These are phyloP conservation scores for Dactylis glomerata DNA, from an alignment of 176 grass and related monocot genomes.

Conservation along the genomic window DNA sequence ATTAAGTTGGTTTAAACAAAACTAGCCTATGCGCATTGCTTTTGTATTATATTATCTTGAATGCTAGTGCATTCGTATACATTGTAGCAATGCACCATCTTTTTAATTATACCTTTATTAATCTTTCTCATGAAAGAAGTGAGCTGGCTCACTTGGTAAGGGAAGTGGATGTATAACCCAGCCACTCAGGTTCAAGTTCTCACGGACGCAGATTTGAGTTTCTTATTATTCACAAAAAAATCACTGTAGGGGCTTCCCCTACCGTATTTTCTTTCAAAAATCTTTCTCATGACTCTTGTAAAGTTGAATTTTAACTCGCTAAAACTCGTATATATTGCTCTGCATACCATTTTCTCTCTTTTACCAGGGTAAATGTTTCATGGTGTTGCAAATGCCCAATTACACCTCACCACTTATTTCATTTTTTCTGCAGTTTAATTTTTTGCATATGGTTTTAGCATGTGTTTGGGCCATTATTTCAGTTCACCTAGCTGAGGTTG, in stretches of 20 bases:
- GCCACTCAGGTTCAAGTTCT: no score
- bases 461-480: slow-evolving; percentile 6
- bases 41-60: slow-evolving; percentile 1
- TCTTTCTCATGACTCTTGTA: neutral
- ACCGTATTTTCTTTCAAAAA: no score
- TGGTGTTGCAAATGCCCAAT: slow-evolving; percentile 23
- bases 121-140: neutral
- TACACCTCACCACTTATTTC: neutral
- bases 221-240: no score
- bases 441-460: neutral
- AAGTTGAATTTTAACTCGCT: neutral
- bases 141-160: no score
- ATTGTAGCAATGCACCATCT: neutral
- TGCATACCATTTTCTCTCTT: neutral
- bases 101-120: slow-evolving; percentile 16
- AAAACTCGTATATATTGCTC: neutral
- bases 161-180: no score
- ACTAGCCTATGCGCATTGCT: neutral
- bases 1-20: neutral
- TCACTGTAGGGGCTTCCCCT: no score
- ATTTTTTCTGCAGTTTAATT: slow-evolving; percentile 4
- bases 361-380: neutral
- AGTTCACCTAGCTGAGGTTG: slow-evolving; percentile 2
- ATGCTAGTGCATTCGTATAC: neutral
- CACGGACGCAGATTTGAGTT: no score